A percentile compares a stretch with the other conserved stretches of the same genome.
Evolutionary conservation across 495 filamentous ascomycete species (phyloP).

Genomic region (Daldinia grandis): DNA sequence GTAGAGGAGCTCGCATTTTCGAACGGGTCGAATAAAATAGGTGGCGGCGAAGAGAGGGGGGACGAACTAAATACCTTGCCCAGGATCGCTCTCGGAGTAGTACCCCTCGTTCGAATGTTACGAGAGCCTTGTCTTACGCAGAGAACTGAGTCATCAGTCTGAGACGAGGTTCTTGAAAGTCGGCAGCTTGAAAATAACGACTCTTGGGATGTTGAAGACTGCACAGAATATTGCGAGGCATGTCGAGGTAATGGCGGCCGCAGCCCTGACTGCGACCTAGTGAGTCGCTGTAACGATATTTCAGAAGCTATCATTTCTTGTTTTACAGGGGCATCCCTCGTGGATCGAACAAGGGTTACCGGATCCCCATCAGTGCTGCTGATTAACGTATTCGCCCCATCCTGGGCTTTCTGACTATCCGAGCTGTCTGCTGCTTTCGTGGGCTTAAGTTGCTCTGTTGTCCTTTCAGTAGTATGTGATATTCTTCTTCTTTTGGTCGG

Average conservation of each 20-base stretch:
- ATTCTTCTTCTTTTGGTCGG: constrained; percentile 56
- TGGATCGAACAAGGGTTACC: background rate
- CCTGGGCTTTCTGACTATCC: background rate
- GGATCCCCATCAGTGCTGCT: background rate
- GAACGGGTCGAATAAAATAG: constrained; percentile 54
- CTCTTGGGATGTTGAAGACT: constrained; percentile 36
- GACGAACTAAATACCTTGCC: constrained; percentile 48
- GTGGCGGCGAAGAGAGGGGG: constrained; percentile 58
- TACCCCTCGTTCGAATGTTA: constrained; percentile 1
- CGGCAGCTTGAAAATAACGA: constrained; percentile 31
- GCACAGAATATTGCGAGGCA: constrained; percentile 29
- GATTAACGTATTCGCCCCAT: background rate
- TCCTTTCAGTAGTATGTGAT: constrained; percentile 29
- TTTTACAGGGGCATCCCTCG: background rate
- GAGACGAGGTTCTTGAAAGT: constrained; percentile 33
- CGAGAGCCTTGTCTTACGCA: background rate
- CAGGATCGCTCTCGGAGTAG: constrained; percentile 37
- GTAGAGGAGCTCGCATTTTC: constrained; percentile 43
- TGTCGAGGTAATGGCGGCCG: constrained; percentile 35
- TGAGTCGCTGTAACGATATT: constrained; percentile 20
- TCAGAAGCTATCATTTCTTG: background rate
- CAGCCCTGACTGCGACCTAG: constrained; percentile 30
- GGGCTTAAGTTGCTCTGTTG: background rate
- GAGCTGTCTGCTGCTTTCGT: background rate
- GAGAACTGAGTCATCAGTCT: constrained; percentile 31